Percentiles rank a stretch among this genome's conserved stretches.
phyloP scores from a whole-genome alignment of 1,139 yeast species.

The Yamadazyma sp. region DNA sequence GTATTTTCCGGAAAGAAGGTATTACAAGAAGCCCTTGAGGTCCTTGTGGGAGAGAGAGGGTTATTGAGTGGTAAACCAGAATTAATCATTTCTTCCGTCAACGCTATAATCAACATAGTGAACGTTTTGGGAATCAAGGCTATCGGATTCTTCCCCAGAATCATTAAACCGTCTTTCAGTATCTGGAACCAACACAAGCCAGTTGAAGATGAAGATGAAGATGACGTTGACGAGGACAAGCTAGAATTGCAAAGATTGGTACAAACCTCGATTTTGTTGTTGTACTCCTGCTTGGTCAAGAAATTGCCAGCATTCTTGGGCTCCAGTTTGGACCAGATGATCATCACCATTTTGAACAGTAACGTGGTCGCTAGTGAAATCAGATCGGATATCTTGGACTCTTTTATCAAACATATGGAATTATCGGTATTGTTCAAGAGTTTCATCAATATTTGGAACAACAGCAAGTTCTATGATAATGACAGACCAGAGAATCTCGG shows the following conservation, averaged over 20 bases:
- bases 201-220: constrained; percentile 12
- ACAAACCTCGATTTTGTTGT: constrained; percentile 67
- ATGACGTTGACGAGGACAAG: constrained; percentile 23
- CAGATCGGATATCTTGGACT: constrained; percentile 63
- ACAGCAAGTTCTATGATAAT: constrained; percentile 29
- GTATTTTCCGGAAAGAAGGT: constrained; percentile 43
- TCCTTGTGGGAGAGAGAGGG: constrained; percentile 56
- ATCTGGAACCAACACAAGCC: constrained; percentile 47
- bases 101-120: constrained; percentile 68
- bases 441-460: constrained; percentile 61
- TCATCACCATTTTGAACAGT: constrained; percentile 58
- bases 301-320: constrained; percentile 85
- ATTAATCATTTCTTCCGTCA: constrained; percentile 71
- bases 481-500: constrained; percentile 62
- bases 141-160: constrained; percentile 81
- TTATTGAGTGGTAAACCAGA: constrained; percentile 55
- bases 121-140: constrained; percentile 80
- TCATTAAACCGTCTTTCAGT: constrained; percentile 71
- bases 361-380: constrained; percentile 57
- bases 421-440: constrained; percentile 60
- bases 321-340: constrained; percentile 60
- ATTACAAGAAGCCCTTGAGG: constrained; percentile 48
- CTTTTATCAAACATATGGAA: constrained; percentile 71
- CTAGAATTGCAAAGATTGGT: constrained; percentile 32
- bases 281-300: constrained; percentile 74